Evolutionary conservation across 139 green algal species (phyloP).

Genomic region (Desmodesmus armatus): DNA sequence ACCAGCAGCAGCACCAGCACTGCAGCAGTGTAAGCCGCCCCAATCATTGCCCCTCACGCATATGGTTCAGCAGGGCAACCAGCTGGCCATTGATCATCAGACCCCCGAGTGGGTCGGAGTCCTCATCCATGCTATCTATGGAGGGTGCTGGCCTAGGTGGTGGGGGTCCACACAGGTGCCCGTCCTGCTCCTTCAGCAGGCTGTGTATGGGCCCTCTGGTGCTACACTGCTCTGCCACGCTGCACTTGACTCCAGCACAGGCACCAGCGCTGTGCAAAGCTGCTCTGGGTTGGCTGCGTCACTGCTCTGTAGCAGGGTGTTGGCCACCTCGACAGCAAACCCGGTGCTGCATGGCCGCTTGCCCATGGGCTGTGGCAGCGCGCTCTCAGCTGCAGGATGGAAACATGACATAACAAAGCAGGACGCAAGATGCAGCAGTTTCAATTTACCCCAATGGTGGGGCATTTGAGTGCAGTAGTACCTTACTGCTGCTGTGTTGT

Average conservation of each 20-base stretch:
- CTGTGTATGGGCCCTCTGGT: constrained; percentile 24
- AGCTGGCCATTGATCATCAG: constrained; percentile 21
- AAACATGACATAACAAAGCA: too few species aligned
- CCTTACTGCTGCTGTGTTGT: too few species aligned
- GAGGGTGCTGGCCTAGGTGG: constrained; percentile 3
- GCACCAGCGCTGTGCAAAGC: constrained; percentile 9
- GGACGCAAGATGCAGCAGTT: too few species aligned
- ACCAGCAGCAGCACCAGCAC: too few species aligned
- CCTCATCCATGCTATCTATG: neutral
- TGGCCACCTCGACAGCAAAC: constrained; percentile 10
- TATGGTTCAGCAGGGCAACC: constrained; percentile 13
- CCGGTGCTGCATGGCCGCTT: constrained; percentile 4
- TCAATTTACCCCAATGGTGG: too few species aligned
- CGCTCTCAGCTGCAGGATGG: constrained; percentile 2
- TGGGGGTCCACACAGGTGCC: constrained; percentile 41
- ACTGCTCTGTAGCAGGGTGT: constrained; percentile 32
- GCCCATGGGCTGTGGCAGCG: constrained; percentile 23
- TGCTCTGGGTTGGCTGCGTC: neutral
- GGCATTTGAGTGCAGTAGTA: too few species aligned
- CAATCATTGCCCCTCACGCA: constrained; percentile 5
- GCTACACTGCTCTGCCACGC: constrained; percentile 28
- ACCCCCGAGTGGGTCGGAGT: neutral
- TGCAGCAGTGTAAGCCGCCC: too few species aligned
- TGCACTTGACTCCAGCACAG: neutral
- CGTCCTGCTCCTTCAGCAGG: constrained; percentile 44